These are phyloP conservation scores for Daedalea quercina DNA, from an alignment of 768 basidiomycete genomes.

Conservation along the genomic window DNA sequence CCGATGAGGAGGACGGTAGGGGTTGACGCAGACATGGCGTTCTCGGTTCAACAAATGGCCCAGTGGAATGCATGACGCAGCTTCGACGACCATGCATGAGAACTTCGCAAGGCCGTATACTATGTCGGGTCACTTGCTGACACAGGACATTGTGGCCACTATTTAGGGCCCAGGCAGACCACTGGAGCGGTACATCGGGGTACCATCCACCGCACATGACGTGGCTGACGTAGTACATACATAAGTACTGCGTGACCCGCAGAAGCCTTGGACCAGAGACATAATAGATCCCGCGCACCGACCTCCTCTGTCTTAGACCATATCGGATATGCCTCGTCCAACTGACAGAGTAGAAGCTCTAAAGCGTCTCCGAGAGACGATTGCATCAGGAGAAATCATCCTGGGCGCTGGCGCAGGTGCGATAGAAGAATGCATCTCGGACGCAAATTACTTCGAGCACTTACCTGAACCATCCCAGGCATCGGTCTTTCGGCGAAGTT, in stretches of 20 bases:
- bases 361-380: constrained; percentile 10
- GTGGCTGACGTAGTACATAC: background rate
- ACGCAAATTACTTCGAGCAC: no score
- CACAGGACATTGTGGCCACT: no score
- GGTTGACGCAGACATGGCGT: background rate
- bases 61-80: background rate
- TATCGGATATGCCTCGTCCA: constrained; percentile 7
- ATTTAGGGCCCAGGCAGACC: background rate
- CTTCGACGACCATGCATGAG: background rate
- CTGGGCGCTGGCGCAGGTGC: constrained; percentile 13
- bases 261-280: background rate
- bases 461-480: constrained; percentile 1
- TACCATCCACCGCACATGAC: background rate
- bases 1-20: constrained; percentile 12
- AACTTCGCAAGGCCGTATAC: background rate
- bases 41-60: background rate
- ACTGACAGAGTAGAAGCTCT: constrained; percentile 10
- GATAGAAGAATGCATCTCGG: no score
- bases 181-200: background rate
- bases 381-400: constrained; percentile 8
- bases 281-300: no score
- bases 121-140: no score
- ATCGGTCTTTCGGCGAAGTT: constrained; percentile 14
- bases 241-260: background rate
- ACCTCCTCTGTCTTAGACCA: no score